These are phyloP conservation scores for Eucalyptus guilfoylei DNA, from an alignment of 345 rosid genomes.

Conservation along the genomic window DNA sequence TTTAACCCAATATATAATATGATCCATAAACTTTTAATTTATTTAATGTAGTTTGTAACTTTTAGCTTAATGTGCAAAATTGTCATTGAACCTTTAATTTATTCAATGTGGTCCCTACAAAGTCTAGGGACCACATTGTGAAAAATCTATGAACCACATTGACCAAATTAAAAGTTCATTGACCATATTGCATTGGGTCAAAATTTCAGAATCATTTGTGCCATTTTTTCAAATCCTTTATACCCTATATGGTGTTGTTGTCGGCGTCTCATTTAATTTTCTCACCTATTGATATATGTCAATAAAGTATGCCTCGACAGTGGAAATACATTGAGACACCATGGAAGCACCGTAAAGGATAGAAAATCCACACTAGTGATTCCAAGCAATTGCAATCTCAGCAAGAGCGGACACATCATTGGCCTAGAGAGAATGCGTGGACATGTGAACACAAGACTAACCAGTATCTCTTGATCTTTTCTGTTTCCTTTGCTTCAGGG, in stretches of 20 bases:
- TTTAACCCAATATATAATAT: too few species aligned
- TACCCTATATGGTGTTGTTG: neutral
- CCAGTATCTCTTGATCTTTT: neutral
- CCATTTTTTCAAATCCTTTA: neutral
- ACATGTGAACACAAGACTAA: neutral
- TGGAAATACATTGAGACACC: neutral
- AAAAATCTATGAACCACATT: too few species aligned
- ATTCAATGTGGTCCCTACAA: too few species aligned
- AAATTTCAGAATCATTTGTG: too few species aligned
- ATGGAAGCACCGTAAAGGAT: neutral
- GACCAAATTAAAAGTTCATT: too few species aligned
- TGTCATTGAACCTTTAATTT: too few species aligned
- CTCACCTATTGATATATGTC: neutral
- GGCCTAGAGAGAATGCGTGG: neutral
- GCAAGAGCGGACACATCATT: neutral
- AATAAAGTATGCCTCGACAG: neutral
- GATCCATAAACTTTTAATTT: too few species aligned
- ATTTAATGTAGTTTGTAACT: too few species aligned
- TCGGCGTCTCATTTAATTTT: neutral
- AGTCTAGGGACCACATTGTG: too few species aligned
- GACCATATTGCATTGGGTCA: too few species aligned
- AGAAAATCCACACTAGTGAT: neutral
- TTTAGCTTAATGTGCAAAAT: too few species aligned
- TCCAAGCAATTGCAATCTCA: neutral
- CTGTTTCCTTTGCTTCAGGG: conserved; percentile 16